A percentile compares a stretch with the other conserved stretches of the same genome.
Conservation (phyloP, 169 alveolate genomes). For the Eimeria necatrix region DNA sequence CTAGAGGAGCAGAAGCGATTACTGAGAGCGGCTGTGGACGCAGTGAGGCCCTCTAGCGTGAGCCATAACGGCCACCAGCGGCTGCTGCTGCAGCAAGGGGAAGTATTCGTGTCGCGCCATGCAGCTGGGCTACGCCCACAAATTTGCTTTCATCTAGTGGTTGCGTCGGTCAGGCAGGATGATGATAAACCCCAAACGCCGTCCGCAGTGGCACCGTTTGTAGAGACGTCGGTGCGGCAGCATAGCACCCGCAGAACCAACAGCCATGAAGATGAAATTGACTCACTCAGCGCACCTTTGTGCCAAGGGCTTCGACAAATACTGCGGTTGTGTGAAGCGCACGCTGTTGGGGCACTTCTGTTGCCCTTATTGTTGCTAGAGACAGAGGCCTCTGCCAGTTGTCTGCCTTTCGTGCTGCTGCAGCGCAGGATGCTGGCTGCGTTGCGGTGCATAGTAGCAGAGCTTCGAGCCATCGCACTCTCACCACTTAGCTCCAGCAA, state of each 20-base stretch:
- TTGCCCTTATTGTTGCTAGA: constrained; percentile 73
- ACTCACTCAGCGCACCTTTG: constrained; percentile 32
- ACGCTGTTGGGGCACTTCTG: constrained; percentile 63
- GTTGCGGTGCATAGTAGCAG: constrained; percentile 73
- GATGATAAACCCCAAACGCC: constrained; percentile 1
- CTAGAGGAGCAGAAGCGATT: constrained; percentile 55
- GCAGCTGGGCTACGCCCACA: constrained; percentile 50
- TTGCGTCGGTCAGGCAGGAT: constrained; percentile 30
- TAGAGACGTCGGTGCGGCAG: not conserved
- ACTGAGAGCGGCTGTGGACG: constrained; percentile 15
- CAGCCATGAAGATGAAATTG: constrained; percentile 51
- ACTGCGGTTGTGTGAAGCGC: constrained; percentile 32
- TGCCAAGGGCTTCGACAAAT: constrained; percentile 56
- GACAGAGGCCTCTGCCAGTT: constrained; percentile 69
- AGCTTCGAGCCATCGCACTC: constrained; percentile 39
- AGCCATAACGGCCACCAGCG: constrained; percentile 20
- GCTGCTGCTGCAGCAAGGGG: constrained; percentile 59
- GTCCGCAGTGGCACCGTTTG: not conserved
- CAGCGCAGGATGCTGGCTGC: constrained; percentile 76
- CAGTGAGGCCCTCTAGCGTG: constrained; percentile 22
- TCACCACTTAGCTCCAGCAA: constrained; percentile 48
- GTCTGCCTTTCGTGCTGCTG: constrained; percentile 67
- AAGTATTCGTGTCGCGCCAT: constrained; percentile 56
- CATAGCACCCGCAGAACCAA: not conserved
- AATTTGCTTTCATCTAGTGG: constrained; percentile 48